These are phyloP conservation scores for Podospora bellae-mahoneyi DNA, from an alignment of 495 filamentous ascomycete species.

Conservation along the genomic window DNA sequence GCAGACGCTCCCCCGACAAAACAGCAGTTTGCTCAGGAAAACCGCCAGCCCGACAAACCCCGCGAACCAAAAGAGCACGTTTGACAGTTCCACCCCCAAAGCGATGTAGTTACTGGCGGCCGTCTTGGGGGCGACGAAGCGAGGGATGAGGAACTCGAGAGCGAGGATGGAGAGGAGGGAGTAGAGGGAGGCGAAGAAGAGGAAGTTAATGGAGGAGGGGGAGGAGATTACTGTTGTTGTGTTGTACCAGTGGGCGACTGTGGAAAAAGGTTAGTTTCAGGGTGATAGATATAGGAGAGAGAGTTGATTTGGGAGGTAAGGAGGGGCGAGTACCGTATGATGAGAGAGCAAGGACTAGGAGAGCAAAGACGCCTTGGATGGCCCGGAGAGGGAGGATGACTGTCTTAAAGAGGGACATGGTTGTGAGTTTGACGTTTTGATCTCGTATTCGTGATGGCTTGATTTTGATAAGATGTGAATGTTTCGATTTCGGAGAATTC, in stretches of 20 bases:
- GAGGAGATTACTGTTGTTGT: constrained; percentile 41
- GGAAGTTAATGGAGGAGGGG: constrained; percentile 64
- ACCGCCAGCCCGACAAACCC: constrained; percentile 71
- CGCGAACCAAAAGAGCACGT: constrained; percentile 77
- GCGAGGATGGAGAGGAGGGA: constrained; percentile 62
- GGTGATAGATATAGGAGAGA: no score
- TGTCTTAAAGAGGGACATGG: neutral
- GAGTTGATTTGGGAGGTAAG: neutral
- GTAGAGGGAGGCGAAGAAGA: constrained; percentile 65
- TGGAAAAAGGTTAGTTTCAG: constrained; percentile 13
- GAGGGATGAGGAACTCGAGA: constrained; percentile 60
- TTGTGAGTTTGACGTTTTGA: neutral
- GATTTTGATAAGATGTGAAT: neutral
- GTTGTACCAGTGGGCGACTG: constrained; percentile 54
- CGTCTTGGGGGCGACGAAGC: constrained; percentile 40
- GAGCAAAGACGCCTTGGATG: constrained; percentile 59
- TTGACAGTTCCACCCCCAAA: constrained; percentile 59
- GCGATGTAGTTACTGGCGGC: constrained; percentile 57
- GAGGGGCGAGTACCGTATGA: constrained; percentile 55
- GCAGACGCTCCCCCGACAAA: constrained; percentile 52
- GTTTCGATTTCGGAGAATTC: constrained; percentile 1
- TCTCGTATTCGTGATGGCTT: neutral
- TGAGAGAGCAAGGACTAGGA: constrained; percentile 65
- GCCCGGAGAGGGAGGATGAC: constrained; percentile 32
- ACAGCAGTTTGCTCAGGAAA: constrained; percentile 55